A percentile compares a stretch with the other conserved stretches of the same genome.
These are phyloP conservation scores for Eucalyptus urophylla DNA, from an alignment of 345 rosid species.

Conservation along the genomic window DNA sequence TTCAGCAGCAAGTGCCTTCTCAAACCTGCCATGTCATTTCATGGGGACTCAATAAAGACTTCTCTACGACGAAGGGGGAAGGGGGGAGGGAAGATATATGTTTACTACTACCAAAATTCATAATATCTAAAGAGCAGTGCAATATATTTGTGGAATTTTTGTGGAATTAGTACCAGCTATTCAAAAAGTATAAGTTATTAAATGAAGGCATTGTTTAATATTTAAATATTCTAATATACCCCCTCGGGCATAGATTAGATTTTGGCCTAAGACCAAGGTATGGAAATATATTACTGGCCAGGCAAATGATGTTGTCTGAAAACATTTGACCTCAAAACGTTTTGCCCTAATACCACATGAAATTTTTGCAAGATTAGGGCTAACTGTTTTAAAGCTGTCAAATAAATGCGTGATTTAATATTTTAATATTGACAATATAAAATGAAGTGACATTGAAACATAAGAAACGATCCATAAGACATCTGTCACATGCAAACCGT, in stretches of 20 bases:
- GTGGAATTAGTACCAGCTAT: background rate
- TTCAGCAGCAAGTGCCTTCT: slow-evolving; percentile 78
- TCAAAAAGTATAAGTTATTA: background rate
- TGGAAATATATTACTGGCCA: background rate
- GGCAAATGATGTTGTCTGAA: background rate
- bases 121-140: background rate
- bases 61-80: background rate
- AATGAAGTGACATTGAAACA: background rate
- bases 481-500: background rate
- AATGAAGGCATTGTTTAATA: background rate
- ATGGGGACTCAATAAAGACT: background rate
- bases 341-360: background rate
- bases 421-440: background rate
- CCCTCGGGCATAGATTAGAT: background rate
- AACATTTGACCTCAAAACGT: background rate
- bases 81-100: background rate
- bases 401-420: background rate
- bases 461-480: background rate
- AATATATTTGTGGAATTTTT: background rate
- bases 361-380: background rate
- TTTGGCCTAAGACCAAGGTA: background rate
- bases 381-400: background rate
- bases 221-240: background rate
- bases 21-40: slow-evolving; percentile 46
- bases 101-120: background rate